phyloP scores from a whole-genome alignment of 495 filamentous ascomycete species.

The Oleoguttula mirabilis region DNA sequence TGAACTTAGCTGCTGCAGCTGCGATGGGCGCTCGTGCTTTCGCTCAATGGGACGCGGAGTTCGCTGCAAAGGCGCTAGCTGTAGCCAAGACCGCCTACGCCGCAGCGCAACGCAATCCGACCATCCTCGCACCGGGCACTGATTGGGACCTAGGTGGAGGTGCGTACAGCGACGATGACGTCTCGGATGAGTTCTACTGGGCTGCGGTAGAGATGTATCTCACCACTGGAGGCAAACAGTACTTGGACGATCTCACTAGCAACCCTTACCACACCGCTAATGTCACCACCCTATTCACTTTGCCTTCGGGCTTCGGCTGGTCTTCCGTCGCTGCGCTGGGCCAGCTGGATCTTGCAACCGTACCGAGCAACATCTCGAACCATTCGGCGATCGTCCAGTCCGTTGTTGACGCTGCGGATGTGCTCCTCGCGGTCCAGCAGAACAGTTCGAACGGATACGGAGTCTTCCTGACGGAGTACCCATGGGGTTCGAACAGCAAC shows the following conservation, averaged over 20 bases:
- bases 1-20: constrained; percentile 8
- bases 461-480: constrained; percentile 7
- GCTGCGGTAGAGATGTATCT: constrained; percentile 16
- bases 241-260: constrained; percentile 3
- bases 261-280: constrained; percentile 13
- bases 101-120: constrained; percentile 7
- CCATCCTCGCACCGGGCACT: constrained; percentile 8
- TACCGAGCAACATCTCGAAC: constrained; percentile 14
- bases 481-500: constrained; percentile 17
- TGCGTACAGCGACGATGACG: constrained; percentile 15
- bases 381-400: constrained; percentile 12
- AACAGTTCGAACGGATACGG: constrained; percentile 8
- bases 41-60: constrained; percentile 2
- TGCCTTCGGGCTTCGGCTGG: constrained; percentile 14
- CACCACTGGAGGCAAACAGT: constrained; percentile 6
- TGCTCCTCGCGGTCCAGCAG: constrained; percentile 9
- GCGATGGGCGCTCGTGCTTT: constrained; percentile 11
- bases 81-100: constrained; percentile 9
- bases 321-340: constrained; percentile 8
- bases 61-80: background rate
- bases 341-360: constrained; percentile 9
- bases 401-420: constrained; percentile 11
- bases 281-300: constrained; percentile 2
- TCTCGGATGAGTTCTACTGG: constrained; percentile 15
- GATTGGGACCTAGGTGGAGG: constrained; percentile 17